phyloP scores from a whole-genome alignment of 345 rosid species.

The Syzygium aromaticum region DNA sequence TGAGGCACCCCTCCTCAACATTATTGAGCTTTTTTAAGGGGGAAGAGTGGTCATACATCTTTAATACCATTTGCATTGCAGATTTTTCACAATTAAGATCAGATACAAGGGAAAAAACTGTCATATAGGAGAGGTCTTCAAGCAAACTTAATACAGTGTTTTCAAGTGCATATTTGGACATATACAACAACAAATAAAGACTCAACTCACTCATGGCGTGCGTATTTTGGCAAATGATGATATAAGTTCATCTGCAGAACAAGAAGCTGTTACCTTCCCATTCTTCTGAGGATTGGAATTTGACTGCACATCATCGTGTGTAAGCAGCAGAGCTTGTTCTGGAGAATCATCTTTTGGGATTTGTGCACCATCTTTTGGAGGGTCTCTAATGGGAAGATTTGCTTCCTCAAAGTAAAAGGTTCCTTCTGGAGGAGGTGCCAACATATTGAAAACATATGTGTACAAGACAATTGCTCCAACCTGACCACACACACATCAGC shows the following conservation, averaged over 20 bases:
- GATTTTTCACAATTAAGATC: background rate
- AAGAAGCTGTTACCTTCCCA: constrained; percentile 45
- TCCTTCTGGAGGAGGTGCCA: constrained; percentile 93
- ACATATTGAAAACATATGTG: constrained; percentile 89
- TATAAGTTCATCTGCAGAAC: background rate
- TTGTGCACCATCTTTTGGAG: constrained; percentile 28
- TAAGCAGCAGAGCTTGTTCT: constrained; percentile 66
- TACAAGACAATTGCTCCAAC: constrained; percentile 97
- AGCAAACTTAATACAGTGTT: background rate
- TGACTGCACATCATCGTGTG: constrained; percentile 21
- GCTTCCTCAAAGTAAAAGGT: constrained; percentile 53
- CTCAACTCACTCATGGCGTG: background rate
- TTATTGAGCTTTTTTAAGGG: background rate
- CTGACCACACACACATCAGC: constrained; percentile 30
- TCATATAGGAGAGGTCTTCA: background rate
- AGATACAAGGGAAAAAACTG: background rate
- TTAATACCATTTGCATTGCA: background rate
- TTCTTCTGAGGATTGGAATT: constrained; percentile 25
- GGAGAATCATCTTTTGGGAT: constrained; percentile 21
- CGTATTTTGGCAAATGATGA: background rate
- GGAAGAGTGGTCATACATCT: background rate
- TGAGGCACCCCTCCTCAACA: background rate
- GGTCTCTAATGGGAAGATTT: constrained; percentile 45
- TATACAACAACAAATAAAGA: background rate
- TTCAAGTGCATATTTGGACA: background rate